These are phyloP conservation scores for Arthrobotrys iridis DNA, from an alignment of 2,329 filamentous ascomycete genomes.

Conservation along the genomic window DNA sequence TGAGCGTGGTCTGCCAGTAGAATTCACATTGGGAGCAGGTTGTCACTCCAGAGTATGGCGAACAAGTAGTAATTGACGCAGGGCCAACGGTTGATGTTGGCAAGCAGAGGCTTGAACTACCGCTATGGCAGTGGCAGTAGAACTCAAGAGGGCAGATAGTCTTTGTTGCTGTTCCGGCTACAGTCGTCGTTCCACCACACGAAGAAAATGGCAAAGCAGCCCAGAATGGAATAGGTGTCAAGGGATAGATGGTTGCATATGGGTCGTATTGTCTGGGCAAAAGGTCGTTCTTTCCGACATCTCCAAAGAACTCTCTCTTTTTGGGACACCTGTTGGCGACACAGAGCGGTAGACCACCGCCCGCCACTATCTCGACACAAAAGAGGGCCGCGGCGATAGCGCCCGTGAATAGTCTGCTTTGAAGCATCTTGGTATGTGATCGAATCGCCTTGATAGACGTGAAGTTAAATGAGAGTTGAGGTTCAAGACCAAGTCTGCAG, in stretches of 20 bases:
- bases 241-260: conserved; percentile 50
- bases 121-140: conserved; percentile 42
- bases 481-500: conserved; percentile 38
- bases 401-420: conserved; percentile 21
- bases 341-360: conserved; percentile 44
- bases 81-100: conserved; percentile 22
- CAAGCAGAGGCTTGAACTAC: conserved; percentile 28
- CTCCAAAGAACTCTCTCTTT: conserved; percentile 51
- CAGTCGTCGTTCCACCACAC: conserved; percentile 23
- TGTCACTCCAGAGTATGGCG: conserved; percentile 32
- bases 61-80: conserved; percentile 35
- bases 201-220: conserved; percentile 44
- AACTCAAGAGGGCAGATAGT: conserved; percentile 41
- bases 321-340: conserved; percentile 50
- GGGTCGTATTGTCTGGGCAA: conserved; percentile 45
- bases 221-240: conserved; percentile 44
- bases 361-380: conserved; percentile 10
- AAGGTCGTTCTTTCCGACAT: conserved; percentile 26
- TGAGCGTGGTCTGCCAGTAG: conserved; percentile 48
- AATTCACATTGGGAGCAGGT: conserved; percentile 46
- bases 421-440: conserved; percentile 30
- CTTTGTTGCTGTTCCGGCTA: conserved; percentile 29
- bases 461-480: conserved; percentile 10
- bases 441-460: conserved; percentile 10
- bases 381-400: conserved; percentile 17